Conservation (phyloP, 305 asterid genomes). For the Fraxinus angustifolia region DNA sequence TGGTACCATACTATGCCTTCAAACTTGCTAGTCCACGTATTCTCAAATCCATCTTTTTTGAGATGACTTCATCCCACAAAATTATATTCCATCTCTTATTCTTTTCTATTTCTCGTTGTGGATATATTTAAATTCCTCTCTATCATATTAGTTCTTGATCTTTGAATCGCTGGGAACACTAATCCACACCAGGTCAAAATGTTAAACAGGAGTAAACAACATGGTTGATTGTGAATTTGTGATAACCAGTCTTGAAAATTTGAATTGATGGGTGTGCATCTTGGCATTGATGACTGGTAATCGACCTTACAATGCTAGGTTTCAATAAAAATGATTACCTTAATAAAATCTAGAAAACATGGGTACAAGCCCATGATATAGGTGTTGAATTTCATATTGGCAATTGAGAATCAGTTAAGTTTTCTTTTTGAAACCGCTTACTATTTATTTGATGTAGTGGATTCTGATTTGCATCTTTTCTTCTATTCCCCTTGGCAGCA, state of each 20-base stretch:
- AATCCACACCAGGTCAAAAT: background rate
- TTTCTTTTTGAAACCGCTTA: background rate
- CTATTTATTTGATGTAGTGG: background rate
- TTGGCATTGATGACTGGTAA: background rate
- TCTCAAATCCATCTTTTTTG: background rate
- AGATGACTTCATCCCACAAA: background rate
- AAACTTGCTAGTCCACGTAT: background rate
- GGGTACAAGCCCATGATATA: background rate
- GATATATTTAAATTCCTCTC: background rate
- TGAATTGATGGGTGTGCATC: background rate
- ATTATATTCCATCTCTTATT: background rate
- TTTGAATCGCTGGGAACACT: background rate
- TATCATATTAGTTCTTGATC: background rate
- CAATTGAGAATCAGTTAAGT: background rate
- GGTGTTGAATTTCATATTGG: background rate
- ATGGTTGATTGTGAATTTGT: background rate
- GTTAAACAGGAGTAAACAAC: background rate
- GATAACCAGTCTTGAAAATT: background rate
- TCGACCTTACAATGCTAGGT: constrained; percentile 3
- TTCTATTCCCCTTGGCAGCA: background rate
- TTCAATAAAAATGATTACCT: background rate
- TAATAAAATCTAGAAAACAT: background rate
- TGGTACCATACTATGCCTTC: background rate
- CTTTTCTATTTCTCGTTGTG: background rate
- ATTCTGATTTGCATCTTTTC: background rate